Conservation (phyloP, 2,329 filamentous ascomycete genomes). For the Fusarium poae region DNA sequence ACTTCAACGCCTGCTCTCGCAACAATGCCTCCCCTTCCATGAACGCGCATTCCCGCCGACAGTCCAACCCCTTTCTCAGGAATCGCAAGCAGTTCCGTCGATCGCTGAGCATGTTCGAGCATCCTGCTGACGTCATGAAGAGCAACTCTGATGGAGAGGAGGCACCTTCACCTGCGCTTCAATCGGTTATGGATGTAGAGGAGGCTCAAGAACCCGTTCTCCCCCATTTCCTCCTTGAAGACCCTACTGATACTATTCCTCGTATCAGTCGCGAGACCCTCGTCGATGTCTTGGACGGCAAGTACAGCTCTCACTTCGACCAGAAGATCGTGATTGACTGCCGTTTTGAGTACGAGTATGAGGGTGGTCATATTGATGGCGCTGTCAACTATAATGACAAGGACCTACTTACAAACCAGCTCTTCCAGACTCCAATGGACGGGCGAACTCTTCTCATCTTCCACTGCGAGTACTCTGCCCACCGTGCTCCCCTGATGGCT, state of each 20-base stretch:
- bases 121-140: conserved; percentile 88
- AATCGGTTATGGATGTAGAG: conserved; percentile 87
- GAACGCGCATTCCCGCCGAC: conserved; percentile 77
- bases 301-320: conserved; percentile 80
- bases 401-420: conserved; percentile 81
- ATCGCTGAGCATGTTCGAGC: conserved; percentile 98
- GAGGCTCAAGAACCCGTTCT: conserved; percentile 79
- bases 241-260: conserved; percentile 86
- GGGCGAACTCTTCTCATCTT: conserved; percentile 87
- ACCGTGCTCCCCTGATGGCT: conserved; percentile 96
- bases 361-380: conserved; percentile 93
- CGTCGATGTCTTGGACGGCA: conserved; percentile 87
- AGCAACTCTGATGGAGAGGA: conserved; percentile 73
- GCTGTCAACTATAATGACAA: conserved; percentile 98
- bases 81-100: conserved; percentile 90
- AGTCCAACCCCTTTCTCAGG: conserved; percentile 77
- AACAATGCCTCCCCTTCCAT: conserved; percentile 80
- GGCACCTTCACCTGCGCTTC: conserved; percentile 61
- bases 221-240: conserved; percentile 85
- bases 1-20: conserved; percentile 66
- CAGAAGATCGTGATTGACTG: conserved; percentile 93
- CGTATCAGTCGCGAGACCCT: conserved; percentile 87
- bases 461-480: conserved; percentile 98
- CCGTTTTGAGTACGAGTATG: conserved; percentile 98
- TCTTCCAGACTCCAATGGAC: conserved; percentile 77